These are phyloP conservation scores for Erucastrum elatum DNA, from an alignment of 345 rosid genomes.

Conservation along the genomic window DNA sequence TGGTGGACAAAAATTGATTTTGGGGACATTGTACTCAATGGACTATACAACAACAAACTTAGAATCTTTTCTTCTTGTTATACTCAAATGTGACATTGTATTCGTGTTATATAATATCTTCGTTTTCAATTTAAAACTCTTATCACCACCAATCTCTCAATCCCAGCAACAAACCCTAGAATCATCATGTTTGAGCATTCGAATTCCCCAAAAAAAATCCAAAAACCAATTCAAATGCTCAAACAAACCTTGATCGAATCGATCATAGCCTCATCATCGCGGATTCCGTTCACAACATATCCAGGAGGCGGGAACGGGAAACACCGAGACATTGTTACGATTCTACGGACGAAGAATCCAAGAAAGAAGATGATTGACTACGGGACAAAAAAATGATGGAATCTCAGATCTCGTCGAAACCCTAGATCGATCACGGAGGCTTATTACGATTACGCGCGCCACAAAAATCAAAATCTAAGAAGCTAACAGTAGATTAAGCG, in stretches of 20 bases:
- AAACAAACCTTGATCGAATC: slow-evolving; percentile 68
- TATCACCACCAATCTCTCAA: slow-evolving; percentile 10
- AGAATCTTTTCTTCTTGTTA: neutral
- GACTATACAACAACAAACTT: neutral
- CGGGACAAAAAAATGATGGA: neutral
- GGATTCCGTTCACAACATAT: slow-evolving; percentile 40
- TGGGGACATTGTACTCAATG: neutral
- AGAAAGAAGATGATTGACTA: neutral
- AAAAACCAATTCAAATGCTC: slow-evolving; percentile 33
- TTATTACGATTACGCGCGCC: slow-evolving; percentile 14
- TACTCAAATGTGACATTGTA: neutral
- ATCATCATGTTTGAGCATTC: slow-evolving; percentile 27
- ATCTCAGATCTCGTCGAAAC: slow-evolving; percentile 39
- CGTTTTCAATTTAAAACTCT: neutral
- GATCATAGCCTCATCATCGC: slow-evolving; percentile 50
- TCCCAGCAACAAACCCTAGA: slow-evolving; percentile 10
- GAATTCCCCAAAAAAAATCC: slow-evolving; percentile 4
- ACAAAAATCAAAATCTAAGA: slow-evolving; percentile 17
- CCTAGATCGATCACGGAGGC: slow-evolving; percentile 32
- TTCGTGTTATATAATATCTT: neutral
- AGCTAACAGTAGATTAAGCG: slow-evolving; percentile 8
- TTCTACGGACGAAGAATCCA: slow-evolving; percentile 9
- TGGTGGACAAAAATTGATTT: neutral
- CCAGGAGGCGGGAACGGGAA: slow-evolving; percentile 57
- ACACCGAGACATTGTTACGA: slow-evolving; percentile 64